Conservation (phyloP, 1,139 yeast genomes). For the Yamadazyma dendronema region DNA sequence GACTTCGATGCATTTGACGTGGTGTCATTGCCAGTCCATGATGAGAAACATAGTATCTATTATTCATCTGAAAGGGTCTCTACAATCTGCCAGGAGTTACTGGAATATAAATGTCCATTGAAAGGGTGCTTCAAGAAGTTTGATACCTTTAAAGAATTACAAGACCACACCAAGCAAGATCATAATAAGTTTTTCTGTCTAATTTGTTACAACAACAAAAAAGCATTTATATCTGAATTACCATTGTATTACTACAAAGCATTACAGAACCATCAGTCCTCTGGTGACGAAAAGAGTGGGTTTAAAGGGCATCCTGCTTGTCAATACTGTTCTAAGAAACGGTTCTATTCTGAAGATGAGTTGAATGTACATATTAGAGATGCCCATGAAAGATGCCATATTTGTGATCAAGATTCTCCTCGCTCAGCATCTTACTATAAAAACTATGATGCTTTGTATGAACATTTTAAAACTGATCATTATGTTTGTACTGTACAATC, state of each 20-base stretch:
- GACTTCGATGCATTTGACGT: conserved; percentile 36
- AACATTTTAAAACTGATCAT: conserved; percentile 74
- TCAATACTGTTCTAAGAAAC: conserved; percentile 67
- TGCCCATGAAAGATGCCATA: conserved; percentile 82
- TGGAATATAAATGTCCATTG: conserved; percentile 58
- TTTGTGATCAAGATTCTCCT: conserved; percentile 74
- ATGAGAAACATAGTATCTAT: conserved; percentile 47
- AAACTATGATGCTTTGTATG: conserved; percentile 69
- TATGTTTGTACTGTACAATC: conserved; percentile 74
- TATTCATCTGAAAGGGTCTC: conserved; percentile 49
- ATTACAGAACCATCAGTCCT: conserved; percentile 65
- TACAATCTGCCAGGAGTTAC: conserved; percentile 47
- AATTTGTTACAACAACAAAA: conserved; percentile 72
- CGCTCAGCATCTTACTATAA: conserved; percentile 73
- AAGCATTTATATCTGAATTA: conserved; percentile 74
- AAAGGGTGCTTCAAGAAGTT: conserved; percentile 50
- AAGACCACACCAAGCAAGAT: conserved; percentile 59
- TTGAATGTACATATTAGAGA: conserved; percentile 79
- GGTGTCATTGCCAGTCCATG: conserved; percentile 29
- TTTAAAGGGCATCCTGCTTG: conserved; percentile 91
- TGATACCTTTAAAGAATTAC: conserved; percentile 53
- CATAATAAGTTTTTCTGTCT: conserved; percentile 71
- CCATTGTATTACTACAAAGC: conserved; percentile 59
- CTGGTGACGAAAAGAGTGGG: conserved; percentile 63
- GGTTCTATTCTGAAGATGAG: conserved; percentile 91